Percentiles rank a stretch among this genome's conserved stretches.
Conservation (phyloP, 192 early-diverging fungal species). For the Entophlyctis luteolus region DNA sequence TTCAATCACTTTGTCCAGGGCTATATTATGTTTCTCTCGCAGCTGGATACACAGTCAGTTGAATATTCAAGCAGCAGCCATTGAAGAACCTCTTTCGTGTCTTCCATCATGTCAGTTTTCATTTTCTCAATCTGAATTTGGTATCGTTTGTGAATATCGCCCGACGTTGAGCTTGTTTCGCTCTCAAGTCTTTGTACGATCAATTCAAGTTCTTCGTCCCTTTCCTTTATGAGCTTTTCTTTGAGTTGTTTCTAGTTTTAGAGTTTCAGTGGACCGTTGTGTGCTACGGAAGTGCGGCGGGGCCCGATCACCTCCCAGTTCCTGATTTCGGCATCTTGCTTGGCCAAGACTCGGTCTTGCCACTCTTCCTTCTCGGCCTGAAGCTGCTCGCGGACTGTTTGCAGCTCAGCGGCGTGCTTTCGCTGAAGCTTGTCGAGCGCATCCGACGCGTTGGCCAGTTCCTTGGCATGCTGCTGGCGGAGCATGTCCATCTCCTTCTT, state of each 20-base stretch:
- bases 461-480: slow-evolving; percentile 33
- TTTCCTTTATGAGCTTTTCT: slow-evolving; percentile 49
- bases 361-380: slow-evolving; percentile 56
- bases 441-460: slow-evolving; percentile 16
- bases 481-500: slow-evolving; percentile 37
- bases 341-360: slow-evolving; percentile 46
- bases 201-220: slow-evolving; percentile 58
- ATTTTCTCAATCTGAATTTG: slow-evolving; percentile 51
- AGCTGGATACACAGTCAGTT: slow-evolving; percentile 19
- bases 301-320: slow-evolving; percentile 50
- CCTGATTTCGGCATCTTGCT: slow-evolving; percentile 45
- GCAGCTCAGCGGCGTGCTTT: slow-evolving; percentile 35
- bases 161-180: slow-evolving; percentile 46
- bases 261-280: not conserved
- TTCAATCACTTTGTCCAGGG: slow-evolving; percentile 46
- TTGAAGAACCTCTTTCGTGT: slow-evolving; percentile 42
- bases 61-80: not conserved
- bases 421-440: slow-evolving; percentile 34
- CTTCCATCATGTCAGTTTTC: slow-evolving; percentile 46
- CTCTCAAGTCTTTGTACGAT: slow-evolving; percentile 52
- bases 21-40: slow-evolving; percentile 48
- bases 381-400: slow-evolving; percentile 38
- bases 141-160: slow-evolving; percentile 45
- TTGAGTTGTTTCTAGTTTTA: slow-evolving; percentile 48
- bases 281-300: not conserved